Base-by-base conservation (phyloP, 2,329 filamentous ascomycete species). In the Escovopsis sp. region DNA sequence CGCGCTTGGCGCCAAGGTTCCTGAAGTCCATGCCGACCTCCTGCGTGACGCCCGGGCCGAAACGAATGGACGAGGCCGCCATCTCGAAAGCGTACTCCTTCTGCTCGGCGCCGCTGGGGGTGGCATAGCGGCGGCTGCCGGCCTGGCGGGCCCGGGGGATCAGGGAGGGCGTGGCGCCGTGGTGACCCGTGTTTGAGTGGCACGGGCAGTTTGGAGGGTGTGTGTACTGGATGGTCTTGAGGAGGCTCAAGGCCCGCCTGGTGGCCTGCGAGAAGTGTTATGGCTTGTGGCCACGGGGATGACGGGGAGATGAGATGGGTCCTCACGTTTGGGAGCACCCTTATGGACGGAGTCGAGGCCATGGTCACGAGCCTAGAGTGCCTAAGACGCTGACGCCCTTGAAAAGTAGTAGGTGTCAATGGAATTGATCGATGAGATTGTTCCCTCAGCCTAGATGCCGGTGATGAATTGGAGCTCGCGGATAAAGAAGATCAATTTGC, bases 81-180 rank as follows among this genome's bases (percentile, higher is more conserved):
- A 98, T 94, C 62, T 98, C 91, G 58, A 98, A 98, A 12, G 91
- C 91, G 65, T 98, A 98, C 61, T 98, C 91, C 60, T 93, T 94
- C 55, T 87, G 72, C 8, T 72, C 64, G 26, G 82, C 66, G 34
- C 55, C 55, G 30, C 82, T 66, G 0, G 88, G 85, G 0, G 85
- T 89, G n/a, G 85, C 87, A 60, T 75, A 79, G 40, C 67, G 68
- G 32, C 75, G 60, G 23, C 51, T 47, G 30, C 54, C 63, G 32
- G 63, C 50, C 50, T 61, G 45, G 50, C 55, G 47, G 38, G 55
- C 60, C 43, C 65, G 69, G 19, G 70, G 69, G 12, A 69, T 61
- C 46, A 88, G 65, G 46, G 73, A 68, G 35, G 75, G 64, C 35
- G 70, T 70, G 34, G 72, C 51, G 59, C 88, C 79, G 52, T 89